Base-by-base conservation (phyloP, 73 alveolate genomes). In the Paramecium sexaurelia region DNA sequence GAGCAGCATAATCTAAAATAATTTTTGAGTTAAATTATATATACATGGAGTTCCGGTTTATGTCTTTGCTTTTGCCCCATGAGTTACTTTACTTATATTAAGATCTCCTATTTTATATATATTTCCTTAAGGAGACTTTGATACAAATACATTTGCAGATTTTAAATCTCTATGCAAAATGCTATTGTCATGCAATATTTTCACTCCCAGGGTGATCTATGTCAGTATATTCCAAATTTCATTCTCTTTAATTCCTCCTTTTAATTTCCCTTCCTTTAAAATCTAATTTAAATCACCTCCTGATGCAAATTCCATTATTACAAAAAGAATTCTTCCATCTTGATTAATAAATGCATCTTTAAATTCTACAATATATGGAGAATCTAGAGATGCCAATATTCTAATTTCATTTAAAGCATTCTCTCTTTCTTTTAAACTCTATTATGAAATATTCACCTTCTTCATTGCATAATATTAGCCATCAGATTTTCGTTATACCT, bases 41-140 rank as follows among this genome's bases (percentile, higher is more conserved):
- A 27, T 71, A 71, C 86, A 95, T 9, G 98, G 98, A 17, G 98
- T 92, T 24, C 98, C 98, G 0, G 97, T 91, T 69, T 96, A 83
- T 24, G 98, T 96, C 55, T 86, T 78, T 61, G 91, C 94, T 82
- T 94, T 87, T 7, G 87, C 97, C 22, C 87, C 47, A 13, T 84
- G 84, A 3, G 95, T 85, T 10, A 96, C 95, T 73, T 96, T 96
- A 0, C 97, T 92, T 6, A 96, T 96, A 91, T 96, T 96, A 9
- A 96, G 75, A 82, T 96, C 98, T 29, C 98, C 98, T 6, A 96
- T 75, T 69, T 96, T 88, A 82, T 96, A 57, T 69, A 93, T 17
- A 32, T 68, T 22, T 19, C 69, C 84, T 94, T 92, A 61, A 41
- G 73, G 56, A 57, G 55, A 15, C 27, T 68, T 69, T 0, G 91